phyloP scores from a whole-genome alignment of 805 yeast species.

The Zygoascus bituminiphila region DNA sequence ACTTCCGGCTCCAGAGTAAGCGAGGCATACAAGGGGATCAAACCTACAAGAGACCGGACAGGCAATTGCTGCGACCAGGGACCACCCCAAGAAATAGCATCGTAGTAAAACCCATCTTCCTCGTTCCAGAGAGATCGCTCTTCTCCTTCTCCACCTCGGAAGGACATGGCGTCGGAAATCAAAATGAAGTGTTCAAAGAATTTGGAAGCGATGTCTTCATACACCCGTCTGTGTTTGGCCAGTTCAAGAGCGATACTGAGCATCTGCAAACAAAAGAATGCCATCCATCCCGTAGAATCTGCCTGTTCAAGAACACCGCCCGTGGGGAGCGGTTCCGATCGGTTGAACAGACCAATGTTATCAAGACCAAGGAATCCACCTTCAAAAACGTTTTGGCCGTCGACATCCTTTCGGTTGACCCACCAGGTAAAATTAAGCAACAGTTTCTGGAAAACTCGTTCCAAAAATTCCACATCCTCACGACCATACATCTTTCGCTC shows the following conservation, averaged over 20 bases:
- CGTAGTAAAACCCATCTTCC: constrained; percentile 79
- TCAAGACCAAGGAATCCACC: constrained; percentile 93
- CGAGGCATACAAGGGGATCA: constrained; percentile 85
- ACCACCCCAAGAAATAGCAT: constrained; percentile 77
- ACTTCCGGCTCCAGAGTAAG: constrained; percentile 81
- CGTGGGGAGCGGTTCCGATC: constrained; percentile 89
- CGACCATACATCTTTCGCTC: constrained; percentile 79
- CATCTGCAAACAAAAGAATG: constrained; percentile 84
- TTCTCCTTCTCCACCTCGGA: constrained; percentile 36
- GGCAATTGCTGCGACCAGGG: constrained; percentile 61
- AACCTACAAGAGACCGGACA: constrained; percentile 82
- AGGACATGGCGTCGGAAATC: constrained; percentile 92
- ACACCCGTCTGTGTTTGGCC: constrained; percentile 75
- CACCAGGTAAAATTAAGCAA: constrained; percentile 92
- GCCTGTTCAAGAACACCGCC: constrained; percentile 90
- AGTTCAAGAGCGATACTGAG: constrained; percentile 85
- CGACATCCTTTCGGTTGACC: constrained; percentile 85
- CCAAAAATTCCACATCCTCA: constrained; percentile 75
- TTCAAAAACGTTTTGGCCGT: constrained; percentile 83
- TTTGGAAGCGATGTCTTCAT: constrained; percentile 89
- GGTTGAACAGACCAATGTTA: constrained; percentile 84
- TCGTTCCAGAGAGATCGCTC: constrained; percentile 82
- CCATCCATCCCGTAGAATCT: constrained; percentile 98
- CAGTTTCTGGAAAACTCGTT: constrained; percentile 86
- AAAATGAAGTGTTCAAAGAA: constrained; percentile 87